Percentiles rank a stretch among this genome's conserved stretches.
Conservation (phyloP, 352 stramenopile genomes). For the Globisporangium barbulae region DNA sequence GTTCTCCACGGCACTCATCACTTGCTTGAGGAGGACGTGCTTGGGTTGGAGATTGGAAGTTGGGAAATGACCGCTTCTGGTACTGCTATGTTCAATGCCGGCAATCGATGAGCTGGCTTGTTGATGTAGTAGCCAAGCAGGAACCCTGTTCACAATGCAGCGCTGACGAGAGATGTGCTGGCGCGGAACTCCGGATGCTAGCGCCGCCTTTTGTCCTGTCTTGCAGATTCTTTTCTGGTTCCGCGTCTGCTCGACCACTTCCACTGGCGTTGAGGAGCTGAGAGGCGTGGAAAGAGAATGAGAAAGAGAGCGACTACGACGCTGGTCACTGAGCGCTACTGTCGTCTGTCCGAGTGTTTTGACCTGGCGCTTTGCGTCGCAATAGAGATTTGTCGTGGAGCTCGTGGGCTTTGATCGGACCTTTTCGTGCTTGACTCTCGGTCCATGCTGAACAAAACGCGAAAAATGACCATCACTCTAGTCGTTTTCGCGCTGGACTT, state of each 20-base stretch:
- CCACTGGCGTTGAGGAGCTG: background rate
- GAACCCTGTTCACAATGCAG: background rate
- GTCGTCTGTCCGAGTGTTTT: background rate
- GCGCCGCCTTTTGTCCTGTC: background rate
- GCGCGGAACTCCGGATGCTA: background rate
- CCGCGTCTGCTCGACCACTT: background rate
- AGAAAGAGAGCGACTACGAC: background rate
- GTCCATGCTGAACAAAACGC: background rate
- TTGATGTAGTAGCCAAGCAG: background rate
- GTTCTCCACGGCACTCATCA: conserved; percentile 68
- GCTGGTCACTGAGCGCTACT: too few species aligned
- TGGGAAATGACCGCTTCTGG: background rate
- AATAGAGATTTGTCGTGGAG: background rate
- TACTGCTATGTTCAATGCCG: background rate
- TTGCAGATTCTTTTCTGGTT: background rate
- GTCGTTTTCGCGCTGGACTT: conserved; percentile 15
- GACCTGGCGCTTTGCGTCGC: background rate
- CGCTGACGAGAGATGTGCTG: background rate
- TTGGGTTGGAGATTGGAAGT: background rate
- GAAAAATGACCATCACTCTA: conserved; percentile 11
- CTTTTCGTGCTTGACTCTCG: background rate
- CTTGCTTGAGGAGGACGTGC: background rate
- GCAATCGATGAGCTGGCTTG: background rate
- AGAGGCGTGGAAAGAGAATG: background rate
- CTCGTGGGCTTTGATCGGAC: background rate